These are phyloP conservation scores for Candida khao-thaluensis DNA, from an alignment of 805 yeast species.

Conservation along the genomic window DNA sequence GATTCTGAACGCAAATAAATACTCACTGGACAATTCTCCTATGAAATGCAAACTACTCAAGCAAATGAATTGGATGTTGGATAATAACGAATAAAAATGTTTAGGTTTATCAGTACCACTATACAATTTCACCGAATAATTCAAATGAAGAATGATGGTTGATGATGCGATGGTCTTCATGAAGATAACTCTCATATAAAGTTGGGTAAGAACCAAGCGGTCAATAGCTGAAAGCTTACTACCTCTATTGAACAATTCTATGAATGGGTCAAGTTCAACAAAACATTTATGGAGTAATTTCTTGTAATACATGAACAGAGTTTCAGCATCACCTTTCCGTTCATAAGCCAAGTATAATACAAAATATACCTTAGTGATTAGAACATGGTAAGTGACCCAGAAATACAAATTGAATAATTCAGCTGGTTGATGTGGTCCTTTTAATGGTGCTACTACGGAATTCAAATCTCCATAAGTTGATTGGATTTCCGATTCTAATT, in stretches of 20 bases:
- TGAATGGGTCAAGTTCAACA: slow-evolving; percentile 26
- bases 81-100: slow-evolving; percentile 10
- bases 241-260: slow-evolving; percentile 7
- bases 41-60: slow-evolving; percentile 2
- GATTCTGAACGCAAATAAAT: slow-evolving; percentile 12
- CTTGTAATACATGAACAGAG: slow-evolving; percentile 32
- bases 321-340: slow-evolving; percentile 21
- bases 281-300: slow-evolving; percentile 23
- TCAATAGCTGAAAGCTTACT: background rate
- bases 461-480: background rate
- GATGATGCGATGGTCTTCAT: slow-evolving; percentile 7
- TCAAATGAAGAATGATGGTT: slow-evolving; percentile 11
- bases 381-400: slow-evolving; percentile 3
- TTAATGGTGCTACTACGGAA: background rate
- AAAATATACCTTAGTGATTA: slow-evolving; percentile 10
- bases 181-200: slow-evolving; percentile 10
- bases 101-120: slow-evolving; percentile 11
- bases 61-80: slow-evolving; percentile 8
- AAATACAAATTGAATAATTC: background rate
- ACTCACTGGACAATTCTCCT: slow-evolving; percentile 8
- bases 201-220: slow-evolving; percentile 1
- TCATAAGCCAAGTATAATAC: slow-evolving; percentile 24
- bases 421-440: background rate
- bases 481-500: background rate
- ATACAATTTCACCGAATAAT: slow-evolving; percentile 11